phyloP scores from a whole-genome alignment of 169 alveolate genomes.

The Plasmodium ovale region DNA sequence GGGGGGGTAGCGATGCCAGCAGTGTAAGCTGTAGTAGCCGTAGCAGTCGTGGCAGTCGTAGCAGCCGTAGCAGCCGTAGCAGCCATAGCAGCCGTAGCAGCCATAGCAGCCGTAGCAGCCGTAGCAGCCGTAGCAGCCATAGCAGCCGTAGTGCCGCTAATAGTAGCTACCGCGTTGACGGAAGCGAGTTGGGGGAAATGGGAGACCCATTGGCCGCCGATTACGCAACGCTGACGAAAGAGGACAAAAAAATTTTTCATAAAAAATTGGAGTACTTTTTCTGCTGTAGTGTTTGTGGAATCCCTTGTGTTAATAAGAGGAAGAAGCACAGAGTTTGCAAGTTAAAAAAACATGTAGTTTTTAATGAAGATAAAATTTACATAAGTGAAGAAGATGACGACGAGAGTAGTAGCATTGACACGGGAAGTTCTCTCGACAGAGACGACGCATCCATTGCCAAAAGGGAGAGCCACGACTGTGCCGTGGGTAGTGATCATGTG shows the following conservation, averaged over 20 bases:
- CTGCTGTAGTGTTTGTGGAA: conserved; percentile 43
- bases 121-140: background rate
- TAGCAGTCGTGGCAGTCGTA: background rate
- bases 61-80: no score
- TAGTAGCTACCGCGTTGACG: background rate
- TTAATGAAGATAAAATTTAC: conserved; percentile 33
- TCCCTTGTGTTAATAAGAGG: conserved; percentile 15
- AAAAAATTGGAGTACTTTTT: conserved; percentile 17
- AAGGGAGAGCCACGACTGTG: no score
- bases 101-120: no score
- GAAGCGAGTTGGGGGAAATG: background rate
- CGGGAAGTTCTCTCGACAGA: conserved; percentile 3
- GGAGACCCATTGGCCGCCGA: background rate
- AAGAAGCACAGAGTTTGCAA: conserved; percentile 10
- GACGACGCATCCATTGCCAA: background rate
- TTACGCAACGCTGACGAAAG: conserved; percentile 9
- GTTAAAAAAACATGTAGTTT: conserved; percentile 16
- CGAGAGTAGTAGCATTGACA: conserved; percentile 32
- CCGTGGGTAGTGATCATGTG: no score
- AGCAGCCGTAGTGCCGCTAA: background rate
- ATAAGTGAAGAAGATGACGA: conserved; percentile 53
- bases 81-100: no score
- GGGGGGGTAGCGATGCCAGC: no score
- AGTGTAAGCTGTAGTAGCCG: background rate
- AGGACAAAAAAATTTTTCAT: conserved; percentile 22